Conservation (phyloP, 208 protist species). For the Trypanosoma theileri region DNA sequence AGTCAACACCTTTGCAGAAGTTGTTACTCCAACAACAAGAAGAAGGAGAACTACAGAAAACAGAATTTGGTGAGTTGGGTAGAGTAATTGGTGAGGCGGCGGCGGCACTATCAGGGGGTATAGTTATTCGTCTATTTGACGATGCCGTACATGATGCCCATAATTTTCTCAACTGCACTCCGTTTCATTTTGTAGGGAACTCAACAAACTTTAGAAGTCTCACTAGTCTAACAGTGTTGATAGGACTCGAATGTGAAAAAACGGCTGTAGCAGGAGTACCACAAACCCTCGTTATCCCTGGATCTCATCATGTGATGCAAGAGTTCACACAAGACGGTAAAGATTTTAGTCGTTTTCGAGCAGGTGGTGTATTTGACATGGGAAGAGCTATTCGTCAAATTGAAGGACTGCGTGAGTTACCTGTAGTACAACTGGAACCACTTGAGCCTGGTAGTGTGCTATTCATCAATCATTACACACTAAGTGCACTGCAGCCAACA, state of each 20-base stretch:
- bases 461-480: conserved; percentile 62
- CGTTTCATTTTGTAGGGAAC: conserved; percentile 50
- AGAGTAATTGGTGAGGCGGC: conserved; percentile 52
- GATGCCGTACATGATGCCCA: conserved; percentile 56
- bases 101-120: conserved; percentile 62
- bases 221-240: conserved; percentile 42
- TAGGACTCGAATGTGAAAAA: conserved; percentile 33
- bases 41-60: not conserved
- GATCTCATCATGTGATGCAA: conserved; percentile 69
- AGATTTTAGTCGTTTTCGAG: conserved; percentile 52
- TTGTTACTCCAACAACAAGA: conserved; percentile 11
- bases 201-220: conserved; percentile 25
- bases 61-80: conserved; percentile 34
- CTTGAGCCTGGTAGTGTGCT: conserved; percentile 55
- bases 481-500: conserved; percentile 42
- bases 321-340: conserved; percentile 55
- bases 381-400: conserved; percentile 58
- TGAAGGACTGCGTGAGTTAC: conserved; percentile 40
- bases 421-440: conserved; percentile 42
- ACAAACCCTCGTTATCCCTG: conserved; percentile 47
- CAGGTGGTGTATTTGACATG: conserved; percentile 60
- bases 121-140: conserved; percentile 68
- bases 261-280: not conserved
- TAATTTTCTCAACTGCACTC: conserved; percentile 59
- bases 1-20: conserved; percentile 34